These are phyloP conservation scores for Paulownia fortunei DNA, from an alignment of 257 asterid species.

Conservation along the genomic window DNA sequence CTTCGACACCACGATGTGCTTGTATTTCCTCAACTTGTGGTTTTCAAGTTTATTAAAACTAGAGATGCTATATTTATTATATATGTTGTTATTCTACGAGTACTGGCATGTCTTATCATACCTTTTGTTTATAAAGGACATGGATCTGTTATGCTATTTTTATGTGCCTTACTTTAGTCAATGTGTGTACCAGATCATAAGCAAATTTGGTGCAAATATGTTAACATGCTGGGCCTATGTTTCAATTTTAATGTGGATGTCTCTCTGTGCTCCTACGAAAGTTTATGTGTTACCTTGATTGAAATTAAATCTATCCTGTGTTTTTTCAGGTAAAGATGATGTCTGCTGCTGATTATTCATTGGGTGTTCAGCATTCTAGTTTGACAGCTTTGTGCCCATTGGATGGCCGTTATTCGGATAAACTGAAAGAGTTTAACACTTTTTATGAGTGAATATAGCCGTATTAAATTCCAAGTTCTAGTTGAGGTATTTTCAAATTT, in stretches of 20 bases:
- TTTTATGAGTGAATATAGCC: constrained; percentile 67
- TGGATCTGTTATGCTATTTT: not conserved
- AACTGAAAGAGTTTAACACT: constrained; percentile 69
- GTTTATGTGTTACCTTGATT: not conserved
- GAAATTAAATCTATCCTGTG: not conserved
- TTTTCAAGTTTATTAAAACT: too few species aligned
- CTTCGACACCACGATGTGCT: too few species aligned
- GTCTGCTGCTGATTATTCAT: constrained; percentile 36
- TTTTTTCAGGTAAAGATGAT: constrained; percentile 38
- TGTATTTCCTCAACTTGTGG: too few species aligned
- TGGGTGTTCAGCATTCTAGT: constrained; percentile 53
- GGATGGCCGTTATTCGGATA: constrained; percentile 79
- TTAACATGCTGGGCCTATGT: too few species aligned
- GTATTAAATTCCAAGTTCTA: constrained; percentile 60
- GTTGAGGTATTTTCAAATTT: constrained; percentile 62
- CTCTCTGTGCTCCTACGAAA: not conserved
- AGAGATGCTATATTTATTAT: too few species aligned
- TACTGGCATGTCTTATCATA: too few species aligned
- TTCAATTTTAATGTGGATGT: too few species aligned
- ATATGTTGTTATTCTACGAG: too few species aligned
- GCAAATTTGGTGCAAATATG: not conserved
- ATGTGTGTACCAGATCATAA: too few species aligned
- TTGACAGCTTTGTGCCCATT: constrained; percentile 69
- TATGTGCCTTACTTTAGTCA: not conserved
- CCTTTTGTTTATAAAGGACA: not conserved